Evolutionary conservation across 306 rosid genomes (phyloP).

Genomic region (Macrotyloma uniflorum): DNA sequence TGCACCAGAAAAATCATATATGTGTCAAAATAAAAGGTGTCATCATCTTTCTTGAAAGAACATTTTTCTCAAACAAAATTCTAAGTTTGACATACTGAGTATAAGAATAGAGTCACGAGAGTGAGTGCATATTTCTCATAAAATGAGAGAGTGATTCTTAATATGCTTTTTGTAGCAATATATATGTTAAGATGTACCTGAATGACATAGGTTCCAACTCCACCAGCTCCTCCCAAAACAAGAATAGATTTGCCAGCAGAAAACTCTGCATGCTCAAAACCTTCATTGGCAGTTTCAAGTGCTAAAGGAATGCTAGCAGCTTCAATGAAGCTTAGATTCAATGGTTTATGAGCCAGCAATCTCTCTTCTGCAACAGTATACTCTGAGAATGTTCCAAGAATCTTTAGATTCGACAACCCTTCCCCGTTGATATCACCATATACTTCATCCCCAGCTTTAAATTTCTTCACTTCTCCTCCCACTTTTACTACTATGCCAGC

Average conservation of each 20-base stretch:
- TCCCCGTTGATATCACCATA: slow-evolving; percentile 63
- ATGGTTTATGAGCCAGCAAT: slow-evolving; percentile 64
- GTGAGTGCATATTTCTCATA: too few species aligned
- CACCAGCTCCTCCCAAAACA: slow-evolving; percentile 83
- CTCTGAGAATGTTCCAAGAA: slow-evolving; percentile 67
- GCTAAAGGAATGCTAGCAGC: slow-evolving; percentile 86
- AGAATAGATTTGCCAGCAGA: slow-evolving; percentile 67
- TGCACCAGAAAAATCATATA: too few species aligned
- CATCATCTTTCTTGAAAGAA: too few species aligned
- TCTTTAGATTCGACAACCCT: slow-evolving; percentile 43
- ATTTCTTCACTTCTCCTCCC: slow-evolving; percentile 62
- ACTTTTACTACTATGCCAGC: slow-evolving; percentile 73
- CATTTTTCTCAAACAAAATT: too few species aligned
- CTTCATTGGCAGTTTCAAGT: slow-evolving; percentile 68
- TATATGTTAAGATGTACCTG: slow-evolving; percentile 51
- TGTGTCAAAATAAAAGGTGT: too few species aligned
- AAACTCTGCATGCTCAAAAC: slow-evolving; percentile 51
- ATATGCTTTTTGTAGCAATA: background rate
- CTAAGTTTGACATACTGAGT: too few species aligned
- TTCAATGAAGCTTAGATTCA: slow-evolving; percentile 65
- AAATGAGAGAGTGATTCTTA: too few species aligned
- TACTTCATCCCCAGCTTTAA: slow-evolving; percentile 74
- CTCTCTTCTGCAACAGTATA: slow-evolving; percentile 70
- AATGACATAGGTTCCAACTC: slow-evolving; percentile 62
- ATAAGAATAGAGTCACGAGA: too few species aligned